Conservation (phyloP, 768 basidiomycete species). For the Lyophyllum decastes region DNA sequence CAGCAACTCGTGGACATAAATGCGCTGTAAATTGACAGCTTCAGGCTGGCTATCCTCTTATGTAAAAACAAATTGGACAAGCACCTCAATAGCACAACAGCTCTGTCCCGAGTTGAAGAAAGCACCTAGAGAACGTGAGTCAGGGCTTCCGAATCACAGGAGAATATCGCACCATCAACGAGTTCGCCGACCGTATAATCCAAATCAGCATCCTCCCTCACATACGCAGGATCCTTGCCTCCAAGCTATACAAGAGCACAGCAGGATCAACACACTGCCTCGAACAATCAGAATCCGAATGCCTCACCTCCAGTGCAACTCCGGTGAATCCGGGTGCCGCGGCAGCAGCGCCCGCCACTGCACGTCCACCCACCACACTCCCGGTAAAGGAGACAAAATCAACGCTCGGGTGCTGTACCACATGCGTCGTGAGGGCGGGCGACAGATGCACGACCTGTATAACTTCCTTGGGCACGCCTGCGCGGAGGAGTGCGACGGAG, state of each 20-base stretch:
- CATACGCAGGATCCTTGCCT: slow-evolving; percentile 98
- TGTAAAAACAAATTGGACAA: slow-evolving; percentile 11
- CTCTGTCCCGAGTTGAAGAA: slow-evolving; percentile 99
- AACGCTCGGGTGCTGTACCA: slow-evolving; percentile 64
- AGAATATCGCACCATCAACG: slow-evolving; percentile 70
- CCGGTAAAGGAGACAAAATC: slow-evolving; percentile 93
- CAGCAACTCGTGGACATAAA: slow-evolving; percentile 88
- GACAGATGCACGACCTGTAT: slow-evolving; percentile 79
- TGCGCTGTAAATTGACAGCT: slow-evolving; percentile 50
- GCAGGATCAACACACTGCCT: not conserved
- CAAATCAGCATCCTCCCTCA: slow-evolving; percentile 83
- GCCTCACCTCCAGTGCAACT: slow-evolving; percentile 77
- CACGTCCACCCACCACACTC: slow-evolving; percentile 70
- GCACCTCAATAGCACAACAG: slow-evolving; percentile 89
- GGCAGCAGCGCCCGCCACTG: slow-evolving; percentile 72
- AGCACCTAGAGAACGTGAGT: slow-evolving; percentile 52
- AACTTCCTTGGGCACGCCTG: slow-evolving; percentile 77
- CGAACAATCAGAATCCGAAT: not conserved
- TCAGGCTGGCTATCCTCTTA: not conserved
- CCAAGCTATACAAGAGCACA: slow-evolving; percentile 65
- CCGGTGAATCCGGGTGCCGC: slow-evolving; percentile 77
- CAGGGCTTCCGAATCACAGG: not conserved
- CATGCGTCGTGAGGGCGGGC: slow-evolving; percentile 56
- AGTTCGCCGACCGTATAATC: slow-evolving; percentile 83
- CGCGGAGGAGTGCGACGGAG: slow-evolving; percentile 62